A percentile compares a stretch with the other conserved stretches of the same genome.
These are phyloP conservation scores for Didymella arachidicola DNA, from an alignment of 2,329 filamentous ascomycete genomes.

Conservation along the genomic window DNA sequence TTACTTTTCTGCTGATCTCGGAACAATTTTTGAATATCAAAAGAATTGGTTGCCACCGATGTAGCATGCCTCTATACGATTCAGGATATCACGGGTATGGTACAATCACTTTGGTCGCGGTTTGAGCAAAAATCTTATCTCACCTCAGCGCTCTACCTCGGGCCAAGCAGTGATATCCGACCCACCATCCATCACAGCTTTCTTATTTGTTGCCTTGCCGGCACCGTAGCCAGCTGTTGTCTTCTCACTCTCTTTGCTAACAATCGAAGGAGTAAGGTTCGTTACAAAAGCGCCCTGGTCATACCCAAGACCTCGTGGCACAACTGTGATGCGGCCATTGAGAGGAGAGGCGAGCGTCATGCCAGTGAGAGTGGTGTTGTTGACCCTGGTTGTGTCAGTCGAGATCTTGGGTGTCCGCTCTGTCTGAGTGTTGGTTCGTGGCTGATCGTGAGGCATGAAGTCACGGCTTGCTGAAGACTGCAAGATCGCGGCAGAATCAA, in stretches of 20 bases:
- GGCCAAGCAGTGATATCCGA: slow-evolving; percentile 6
- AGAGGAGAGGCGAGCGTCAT: slow-evolving; percentile 1
- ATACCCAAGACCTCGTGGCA: not conserved
- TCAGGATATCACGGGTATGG: too few relatives aligned
- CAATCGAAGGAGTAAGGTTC: not conserved
- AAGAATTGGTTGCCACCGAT: too few relatives aligned
- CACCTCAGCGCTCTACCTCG: not conserved
- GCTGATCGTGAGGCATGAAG: not conserved
- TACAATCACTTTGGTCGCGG: too few relatives aligned
- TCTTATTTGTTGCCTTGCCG: not conserved
- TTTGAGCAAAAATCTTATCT: too few relatives aligned
- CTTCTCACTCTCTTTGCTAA: not conserved
- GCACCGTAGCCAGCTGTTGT: not conserved
- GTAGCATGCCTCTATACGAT: too few relatives aligned
- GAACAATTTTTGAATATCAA: too few relatives aligned
- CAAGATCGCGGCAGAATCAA: not conserved
- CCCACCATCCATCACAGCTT: not conserved
- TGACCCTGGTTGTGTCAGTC: not conserved
- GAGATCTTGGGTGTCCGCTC: not conserved
- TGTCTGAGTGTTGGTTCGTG: not conserved
- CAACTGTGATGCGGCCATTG: not conserved
- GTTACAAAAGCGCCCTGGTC: slow-evolving; percentile 6
- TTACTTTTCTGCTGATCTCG: too few relatives aligned
- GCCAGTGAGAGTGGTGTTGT: not conserved
- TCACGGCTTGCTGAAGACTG: not conserved